Percentiles rank a stretch among this genome's conserved stretches.
These are phyloP conservation scores for Mycena albidolilacea DNA, from an alignment of 768 basidiomycete species.

Conservation along the genomic window DNA sequence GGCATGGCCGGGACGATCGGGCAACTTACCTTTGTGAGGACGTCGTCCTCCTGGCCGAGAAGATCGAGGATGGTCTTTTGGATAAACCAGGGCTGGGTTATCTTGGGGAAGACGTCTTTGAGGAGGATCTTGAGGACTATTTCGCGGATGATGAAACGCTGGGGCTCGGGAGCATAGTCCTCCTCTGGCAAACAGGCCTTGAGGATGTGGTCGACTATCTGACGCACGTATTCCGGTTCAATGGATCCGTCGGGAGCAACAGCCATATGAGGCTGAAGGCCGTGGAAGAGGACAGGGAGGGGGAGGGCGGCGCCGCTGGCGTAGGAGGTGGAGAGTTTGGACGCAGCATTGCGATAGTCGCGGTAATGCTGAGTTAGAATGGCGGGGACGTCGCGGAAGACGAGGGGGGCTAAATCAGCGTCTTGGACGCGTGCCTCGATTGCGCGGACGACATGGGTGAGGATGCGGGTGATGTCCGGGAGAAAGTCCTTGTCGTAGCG, in stretches of 20 bases:
- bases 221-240: constrained; percentile 85
- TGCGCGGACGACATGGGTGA: constrained; percentile 69
- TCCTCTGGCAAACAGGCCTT: constrained; percentile 80
- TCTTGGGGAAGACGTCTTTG: constrained; percentile 73
- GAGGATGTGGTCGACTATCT: constrained; percentile 84
- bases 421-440: constrained; percentile 72
- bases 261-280: constrained; percentile 89
- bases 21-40: constrained; percentile 47
- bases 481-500: constrained; percentile 89
- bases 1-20: background rate
- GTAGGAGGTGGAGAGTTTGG: constrained; percentile 78
- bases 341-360: constrained; percentile 80
- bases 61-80: constrained; percentile 77
- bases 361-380: constrained; percentile 82
- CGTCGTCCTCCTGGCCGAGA: constrained; percentile 63
- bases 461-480: constrained; percentile 74
- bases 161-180: constrained; percentile 83
- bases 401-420: constrained; percentile 71
- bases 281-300: constrained; percentile 81
- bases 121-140: constrained; percentile 84
- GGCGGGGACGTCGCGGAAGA: constrained; percentile 74
- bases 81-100: constrained; percentile 94
- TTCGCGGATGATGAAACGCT: constrained; percentile 90
- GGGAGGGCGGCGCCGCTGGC: constrained; percentile 75
- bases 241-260: constrained; percentile 74